phyloP scores from a whole-genome alignment of 306 rosid genomes.

The Neltuma alba region DNA sequence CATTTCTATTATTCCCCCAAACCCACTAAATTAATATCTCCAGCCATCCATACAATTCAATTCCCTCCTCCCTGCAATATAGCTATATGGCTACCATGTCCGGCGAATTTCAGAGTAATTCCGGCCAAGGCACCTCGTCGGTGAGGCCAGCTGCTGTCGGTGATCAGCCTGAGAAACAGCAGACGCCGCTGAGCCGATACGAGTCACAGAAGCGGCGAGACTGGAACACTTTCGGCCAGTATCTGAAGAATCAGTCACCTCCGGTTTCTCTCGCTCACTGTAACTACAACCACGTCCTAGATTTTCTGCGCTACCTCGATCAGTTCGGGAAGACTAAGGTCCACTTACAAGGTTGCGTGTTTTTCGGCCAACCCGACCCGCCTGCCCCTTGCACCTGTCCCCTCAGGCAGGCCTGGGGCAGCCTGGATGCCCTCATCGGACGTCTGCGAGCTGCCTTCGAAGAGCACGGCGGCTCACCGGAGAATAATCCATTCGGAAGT shows the following conservation, averaged over 20 bases:
- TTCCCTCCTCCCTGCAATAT: neutral
- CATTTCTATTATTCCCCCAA: constrained; percentile 27
- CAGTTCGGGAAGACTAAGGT: constrained; percentile 96
- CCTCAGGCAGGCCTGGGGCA: constrained; percentile 91
- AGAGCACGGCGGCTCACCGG: constrained; percentile 82
- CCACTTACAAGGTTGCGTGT: constrained; percentile 77
- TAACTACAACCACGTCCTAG: constrained; percentile 81
- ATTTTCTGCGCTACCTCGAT: constrained; percentile 84
- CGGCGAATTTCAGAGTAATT: constrained; percentile 41
- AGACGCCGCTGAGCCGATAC: constrained; percentile 66
- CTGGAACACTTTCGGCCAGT: constrained; percentile 92
- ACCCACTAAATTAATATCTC: neutral
- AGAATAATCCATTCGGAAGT: constrained; percentile 79
- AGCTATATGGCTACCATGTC: constrained; percentile 47
- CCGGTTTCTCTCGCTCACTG: constrained; percentile 71
- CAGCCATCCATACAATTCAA: neutral
- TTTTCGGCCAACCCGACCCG: constrained; percentile 93
- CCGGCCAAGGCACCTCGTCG: constrained; percentile 51
- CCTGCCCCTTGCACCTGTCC: constrained; percentile 93
- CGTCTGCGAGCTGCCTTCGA: constrained; percentile 87
- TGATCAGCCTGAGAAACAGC: constrained; percentile 37
- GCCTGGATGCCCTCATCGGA: constrained; percentile 90
- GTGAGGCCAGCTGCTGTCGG: constrained; percentile 24
- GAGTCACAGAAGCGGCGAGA: constrained; percentile 88
- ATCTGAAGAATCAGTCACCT: constrained; percentile 72